phyloP scores from a whole-genome alignment of 306 rosid species.

The Cicer arietinum region DNA sequence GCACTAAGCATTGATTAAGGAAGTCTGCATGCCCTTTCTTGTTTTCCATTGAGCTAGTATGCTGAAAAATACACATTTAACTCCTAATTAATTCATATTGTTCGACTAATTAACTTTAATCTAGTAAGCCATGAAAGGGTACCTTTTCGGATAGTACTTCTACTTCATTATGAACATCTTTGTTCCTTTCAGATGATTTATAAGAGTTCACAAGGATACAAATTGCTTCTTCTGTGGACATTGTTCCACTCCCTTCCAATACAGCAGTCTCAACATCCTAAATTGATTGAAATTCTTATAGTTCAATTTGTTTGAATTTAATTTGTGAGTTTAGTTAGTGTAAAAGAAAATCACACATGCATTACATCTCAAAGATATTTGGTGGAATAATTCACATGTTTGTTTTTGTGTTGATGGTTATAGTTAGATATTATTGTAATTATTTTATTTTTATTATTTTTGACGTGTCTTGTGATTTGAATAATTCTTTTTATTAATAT shows the following conservation, averaged over 20 bases:
- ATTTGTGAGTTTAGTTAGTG: too few relatives aligned
- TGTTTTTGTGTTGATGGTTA: too few relatives aligned
- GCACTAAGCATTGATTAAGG: slow-evolving; percentile 53
- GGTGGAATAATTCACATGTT: too few relatives aligned
- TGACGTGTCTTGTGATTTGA: too few relatives aligned
- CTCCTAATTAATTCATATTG: neutral
- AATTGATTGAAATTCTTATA: too few relatives aligned
- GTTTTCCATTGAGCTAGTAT: slow-evolving; percentile 31
- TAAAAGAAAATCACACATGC: too few relatives aligned
- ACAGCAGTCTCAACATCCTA: slow-evolving; percentile 57
- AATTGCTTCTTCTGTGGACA: slow-evolving; percentile 45
- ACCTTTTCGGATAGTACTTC: slow-evolving; percentile 31
- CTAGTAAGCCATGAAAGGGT: neutral
- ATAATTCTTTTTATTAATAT: too few relatives aligned
- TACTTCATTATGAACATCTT: slow-evolving; percentile 43
- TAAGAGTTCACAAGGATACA: slow-evolving; percentile 40
- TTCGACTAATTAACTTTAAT: neutral
- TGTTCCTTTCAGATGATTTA: slow-evolving; percentile 41
- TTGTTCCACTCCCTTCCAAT: slow-evolving; percentile 7
- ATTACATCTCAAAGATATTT: too few relatives aligned
- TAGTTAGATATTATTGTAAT: too few relatives aligned
- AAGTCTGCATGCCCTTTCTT: slow-evolving; percentile 57
- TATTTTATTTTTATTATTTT: neutral
- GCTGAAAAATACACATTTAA: slow-evolving; percentile 41
- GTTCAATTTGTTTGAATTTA: too few relatives aligned